Evolutionary conservation across 768 basidiomycete species (phyloP), one percentile per base, ranked within the genome.

Genomic region (Clitopilus passeckerianus): DNA sequence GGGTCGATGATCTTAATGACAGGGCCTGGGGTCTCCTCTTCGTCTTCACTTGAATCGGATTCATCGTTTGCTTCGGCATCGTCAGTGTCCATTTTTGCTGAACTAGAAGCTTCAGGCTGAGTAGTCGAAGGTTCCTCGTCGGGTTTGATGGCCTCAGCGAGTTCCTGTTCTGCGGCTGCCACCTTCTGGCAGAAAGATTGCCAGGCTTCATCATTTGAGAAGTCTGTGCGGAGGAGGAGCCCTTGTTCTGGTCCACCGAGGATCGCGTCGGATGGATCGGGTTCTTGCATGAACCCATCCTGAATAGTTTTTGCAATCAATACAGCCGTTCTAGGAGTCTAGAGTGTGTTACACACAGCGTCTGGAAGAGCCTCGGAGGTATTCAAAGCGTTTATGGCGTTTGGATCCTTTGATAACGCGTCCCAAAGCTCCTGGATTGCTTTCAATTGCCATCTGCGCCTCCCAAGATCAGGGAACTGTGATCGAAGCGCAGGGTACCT

Each of bases 211-310:
- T 91, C 87, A 67, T 89, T 72, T 8, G 84, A 77, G 68, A 80
- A 91, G 65, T 92, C 89, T 9, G 90, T 87, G 37, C 91, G 85
- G n/a, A 92, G 67, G 52, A 92, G 67, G 60, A 91, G 65, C 14
- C 89, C 89, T 43, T 84, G 65, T 59, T 83, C 81, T 0, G 76
- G 76, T 6, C 73, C 77, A 22, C 82, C 77, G 20, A 74, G 68
- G 33, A 81, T 63, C 54, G 66, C 67, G 68, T 90, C 87, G 60
- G 81, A 67, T 1, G 82, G 81, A 69, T 90, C 89, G 8, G 69
- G 67, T 65, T 87, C 87, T 53, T 65, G 57, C 14, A 65, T 57
- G 34, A 69, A 63, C 8, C 68, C 64, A 6, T 67, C 67, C 70
- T 71, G 41, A n/a, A 43, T 23, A 8, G 10, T 14, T 6, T 16